Conservation (phyloP, 2,329 filamentous ascomycete genomes). For the Diatrype stigma region DNA sequence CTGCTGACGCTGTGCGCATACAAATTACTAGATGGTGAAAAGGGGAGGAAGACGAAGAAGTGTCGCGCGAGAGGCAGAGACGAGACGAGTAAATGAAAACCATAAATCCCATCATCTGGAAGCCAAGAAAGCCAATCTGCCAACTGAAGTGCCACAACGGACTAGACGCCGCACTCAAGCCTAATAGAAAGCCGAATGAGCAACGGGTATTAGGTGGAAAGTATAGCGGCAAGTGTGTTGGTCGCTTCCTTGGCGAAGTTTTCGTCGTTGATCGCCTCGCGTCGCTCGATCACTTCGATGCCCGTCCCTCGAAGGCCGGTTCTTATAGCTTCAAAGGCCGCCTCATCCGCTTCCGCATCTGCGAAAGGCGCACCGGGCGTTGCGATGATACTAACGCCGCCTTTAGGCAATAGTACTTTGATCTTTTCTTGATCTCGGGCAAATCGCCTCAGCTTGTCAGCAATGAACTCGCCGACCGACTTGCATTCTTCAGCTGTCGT, state of each 20-base stretch:
- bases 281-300: not conserved
- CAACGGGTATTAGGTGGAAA: not conserved
- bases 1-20: too few relatives aligned
- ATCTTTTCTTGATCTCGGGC: not conserved
- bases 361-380: not conserved
- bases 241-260: not conserved
- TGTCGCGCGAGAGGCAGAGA: too few relatives aligned
- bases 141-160: too few relatives aligned
- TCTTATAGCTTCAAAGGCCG: not conserved
- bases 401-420: not conserved
- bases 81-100: too few relatives aligned
- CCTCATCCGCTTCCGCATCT: not conserved
- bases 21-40: too few relatives aligned
- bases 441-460: not conserved
- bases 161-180: too few relatives aligned
- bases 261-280: not conserved
- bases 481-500: not conserved
- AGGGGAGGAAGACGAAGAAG: too few relatives aligned
- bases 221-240: not conserved
- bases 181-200: too few relatives aligned
- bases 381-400: not conserved
- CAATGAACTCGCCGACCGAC: not conserved
- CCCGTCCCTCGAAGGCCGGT: not conserved
- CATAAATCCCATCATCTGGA: too few relatives aligned
- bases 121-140: too few relatives aligned